These are phyloP conservation scores for Sphaerosporella brunnea DNA, from an alignment of 495 filamentous ascomycete genomes.

Conservation along the genomic window DNA sequence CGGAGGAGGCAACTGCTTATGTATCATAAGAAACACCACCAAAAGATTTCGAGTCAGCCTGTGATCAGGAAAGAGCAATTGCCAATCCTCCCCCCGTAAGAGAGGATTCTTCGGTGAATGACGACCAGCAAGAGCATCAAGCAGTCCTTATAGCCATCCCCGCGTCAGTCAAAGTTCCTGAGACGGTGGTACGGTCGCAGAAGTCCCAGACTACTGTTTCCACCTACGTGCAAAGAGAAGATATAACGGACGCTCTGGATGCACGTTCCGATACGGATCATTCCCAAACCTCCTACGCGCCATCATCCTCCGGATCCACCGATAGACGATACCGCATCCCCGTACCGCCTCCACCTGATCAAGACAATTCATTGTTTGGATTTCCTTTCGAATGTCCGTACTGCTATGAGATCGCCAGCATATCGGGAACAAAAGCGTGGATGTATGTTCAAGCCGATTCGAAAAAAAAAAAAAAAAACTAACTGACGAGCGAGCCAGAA, in stretches of 20 bases:
- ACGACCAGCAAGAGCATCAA: slow-evolving; percentile 23
- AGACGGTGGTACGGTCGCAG: slow-evolving; percentile 1
- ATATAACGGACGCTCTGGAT: neutral
- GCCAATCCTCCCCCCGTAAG: too few species aligned
- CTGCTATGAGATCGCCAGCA: slow-evolving; percentile 11
- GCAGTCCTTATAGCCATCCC: slow-evolving; percentile 9
- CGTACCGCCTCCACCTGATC: slow-evolving; percentile 9
- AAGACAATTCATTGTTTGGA: slow-evolving; percentile 3
- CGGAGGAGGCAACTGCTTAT: slow-evolving; percentile 19
- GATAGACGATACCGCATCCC: neutral
- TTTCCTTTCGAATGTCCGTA: slow-evolving; percentile 17
- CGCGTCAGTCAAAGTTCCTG: neutral
- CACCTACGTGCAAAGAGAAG: slow-evolving; percentile 7
- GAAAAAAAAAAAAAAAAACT: neutral
- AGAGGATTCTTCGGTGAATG: too few species aligned
- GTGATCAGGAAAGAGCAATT: too few species aligned
- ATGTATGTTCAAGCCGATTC: slow-evolving; percentile 11
- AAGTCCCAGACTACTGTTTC: slow-evolving; percentile 11
- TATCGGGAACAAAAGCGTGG: slow-evolving; percentile 18
- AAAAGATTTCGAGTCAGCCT: slow-evolving; percentile 12
- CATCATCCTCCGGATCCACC: slow-evolving; percentile 5
- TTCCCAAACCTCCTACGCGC: slow-evolving; percentile 16
- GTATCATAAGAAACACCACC: slow-evolving; percentile 15
- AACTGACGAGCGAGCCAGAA: too few species aligned
- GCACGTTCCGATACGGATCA: neutral